Base-by-base conservation (phyloP, 306 rosid genomes). In the Medicago truncatula region DNA sequence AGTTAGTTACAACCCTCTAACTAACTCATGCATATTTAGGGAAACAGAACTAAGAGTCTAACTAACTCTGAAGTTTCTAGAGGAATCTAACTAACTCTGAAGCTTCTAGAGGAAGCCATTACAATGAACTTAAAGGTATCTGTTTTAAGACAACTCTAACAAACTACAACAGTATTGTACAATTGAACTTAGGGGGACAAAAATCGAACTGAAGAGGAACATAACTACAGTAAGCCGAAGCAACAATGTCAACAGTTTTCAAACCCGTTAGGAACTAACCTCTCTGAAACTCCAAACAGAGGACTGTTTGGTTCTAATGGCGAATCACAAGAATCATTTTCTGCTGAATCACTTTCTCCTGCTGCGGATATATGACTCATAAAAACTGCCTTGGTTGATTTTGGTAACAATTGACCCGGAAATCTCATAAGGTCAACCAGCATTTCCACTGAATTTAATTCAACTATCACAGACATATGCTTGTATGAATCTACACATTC, bases 301-400 rank as follows among this genome's bases (percentile, higher is more conserved):
- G 99, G 99, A 80, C 98, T 96, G 77, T 96, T 96, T n/a, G 99
- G 99, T 81, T 96, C 99, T 58, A 96, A 78, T 7, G 99, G 98
- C 6, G 99, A 96, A 84, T 96, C 99, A 82, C 99, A 96, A n/a
- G 99, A 96, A 72, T 96, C 99, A 62, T 96, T 92, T 86, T 96
- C 99, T 6, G 99, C 99, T 61, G 98, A 92, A 87, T 96, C 99
- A 77, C 99, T 96, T 85, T 96, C 99, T 73, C 97, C 99, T n/a
- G 93, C 99, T 9, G 92, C 91, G 9, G 97, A 88, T 78, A 96
- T 78, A 87, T 92, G 99, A 59, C 90, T 86, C 99, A 96, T 89
- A 67, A 88, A 87, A 79, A 96, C 85, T 74, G 97, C 91, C 82
- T 89, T 92, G 71, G 98, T 87, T 77, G 99, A 85, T 58, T 83